Evolutionary conservation across 164 flowering plant species (phyloP).

Genomic region (Annona squamosa): DNA sequence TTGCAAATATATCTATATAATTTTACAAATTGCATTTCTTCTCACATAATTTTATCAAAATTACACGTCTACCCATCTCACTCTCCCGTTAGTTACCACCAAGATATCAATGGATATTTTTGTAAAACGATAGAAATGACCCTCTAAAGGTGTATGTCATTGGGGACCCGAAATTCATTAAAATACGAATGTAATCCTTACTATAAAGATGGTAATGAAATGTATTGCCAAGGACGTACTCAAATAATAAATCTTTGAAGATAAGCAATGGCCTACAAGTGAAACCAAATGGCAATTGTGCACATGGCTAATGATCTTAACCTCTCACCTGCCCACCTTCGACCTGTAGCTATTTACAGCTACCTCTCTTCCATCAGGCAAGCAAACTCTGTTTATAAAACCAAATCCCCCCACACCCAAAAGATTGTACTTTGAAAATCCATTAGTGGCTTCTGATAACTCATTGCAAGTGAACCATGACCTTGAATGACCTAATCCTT

Average conservation of each 20-base stretch:
- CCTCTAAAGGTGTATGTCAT: too few species aligned
- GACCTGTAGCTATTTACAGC: slow-evolving; percentile 81
- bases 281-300: slow-evolving; percentile 93
- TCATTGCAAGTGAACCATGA: slow-evolving; percentile 68
- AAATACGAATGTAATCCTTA: slow-evolving; percentile 20
- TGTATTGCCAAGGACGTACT: slow-evolving; percentile 67
- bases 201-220: slow-evolving; percentile 90
- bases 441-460: slow-evolving; percentile 53
- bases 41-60: too few species aligned
- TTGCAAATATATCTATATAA: too few species aligned
- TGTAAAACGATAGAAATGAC: too few species aligned
- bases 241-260: slow-evolving; percentile 62
- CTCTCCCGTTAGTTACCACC: too few species aligned
- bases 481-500: slow-evolving; percentile 68
- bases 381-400: slow-evolving; percentile 58
- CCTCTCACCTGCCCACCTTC: slow-evolving; percentile 85
- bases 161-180: background rate
- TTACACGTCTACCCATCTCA: too few species aligned
- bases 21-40: too few species aligned
- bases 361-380: slow-evolving; percentile 72
- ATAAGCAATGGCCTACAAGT: slow-evolving; percentile 80
- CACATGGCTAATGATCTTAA: slow-evolving; percentile 61
- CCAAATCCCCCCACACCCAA: slow-evolving; percentile 94
- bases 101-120: too few species aligned
- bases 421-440: slow-evolving; percentile 68